Evolutionary conservation across 208 protist genomes (phyloP).

Genomic region (Leishmania martiniquensis): DNA sequence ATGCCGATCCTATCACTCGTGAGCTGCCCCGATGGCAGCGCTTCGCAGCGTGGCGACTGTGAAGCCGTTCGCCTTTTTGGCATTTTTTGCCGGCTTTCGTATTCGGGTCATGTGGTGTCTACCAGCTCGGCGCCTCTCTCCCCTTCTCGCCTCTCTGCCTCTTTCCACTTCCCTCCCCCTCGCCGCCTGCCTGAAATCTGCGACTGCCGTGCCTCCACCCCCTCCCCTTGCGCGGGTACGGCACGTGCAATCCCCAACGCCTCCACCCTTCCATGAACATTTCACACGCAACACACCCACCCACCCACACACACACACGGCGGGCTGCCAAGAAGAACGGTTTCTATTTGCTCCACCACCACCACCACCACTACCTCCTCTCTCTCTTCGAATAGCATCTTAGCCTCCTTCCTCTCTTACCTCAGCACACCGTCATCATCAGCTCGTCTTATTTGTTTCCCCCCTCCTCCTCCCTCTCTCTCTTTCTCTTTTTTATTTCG

Average conservation of each 20-base stretch:
- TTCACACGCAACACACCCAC: too few species aligned
- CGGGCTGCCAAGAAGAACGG: conserved; percentile 3
- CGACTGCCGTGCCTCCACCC: not conserved
- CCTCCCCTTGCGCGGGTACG: too few species aligned
- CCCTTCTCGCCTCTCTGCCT: conserved; percentile 4
- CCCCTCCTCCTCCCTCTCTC: not conserved
- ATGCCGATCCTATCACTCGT: not conserved
- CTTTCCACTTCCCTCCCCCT: not conserved
- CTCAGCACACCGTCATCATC: conserved; percentile 3
- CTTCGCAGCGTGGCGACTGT: not conserved
- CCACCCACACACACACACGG: not conserved
- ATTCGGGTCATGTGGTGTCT: not conserved
- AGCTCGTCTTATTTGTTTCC: conserved; percentile 18
- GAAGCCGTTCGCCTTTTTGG: too few species aligned
- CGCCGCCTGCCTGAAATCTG: not conserved
- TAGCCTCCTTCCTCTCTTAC: not conserved
- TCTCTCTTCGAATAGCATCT: conserved; percentile 2
- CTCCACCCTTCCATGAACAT: not conserved
- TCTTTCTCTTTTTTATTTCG: not conserved
- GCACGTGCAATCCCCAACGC: not conserved
- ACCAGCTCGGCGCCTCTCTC: not conserved
- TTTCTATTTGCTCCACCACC: conserved; percentile 11
- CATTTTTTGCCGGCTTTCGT: not conserved
- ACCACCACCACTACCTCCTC: too few species aligned
- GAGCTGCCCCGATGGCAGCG: not conserved